phyloP scores from a whole-genome alignment of 352 stramenopile genomes.

The Pythium pyrilobum region DNA sequence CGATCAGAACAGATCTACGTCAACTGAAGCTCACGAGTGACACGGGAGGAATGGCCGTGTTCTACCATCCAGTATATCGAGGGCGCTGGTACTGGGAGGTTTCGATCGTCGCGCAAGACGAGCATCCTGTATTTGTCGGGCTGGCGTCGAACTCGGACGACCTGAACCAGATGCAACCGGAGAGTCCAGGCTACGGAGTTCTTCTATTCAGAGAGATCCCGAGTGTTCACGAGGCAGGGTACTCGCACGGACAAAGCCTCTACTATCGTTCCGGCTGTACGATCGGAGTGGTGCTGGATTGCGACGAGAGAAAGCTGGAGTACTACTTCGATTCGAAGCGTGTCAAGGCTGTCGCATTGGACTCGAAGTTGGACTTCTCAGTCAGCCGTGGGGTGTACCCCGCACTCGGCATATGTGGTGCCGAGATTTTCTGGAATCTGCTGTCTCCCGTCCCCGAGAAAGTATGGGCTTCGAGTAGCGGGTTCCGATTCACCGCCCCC shows the following conservation, averaged over 20 bases:
- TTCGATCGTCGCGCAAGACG: slow-evolving; percentile 38
- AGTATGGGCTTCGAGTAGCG: slow-evolving; percentile 42
- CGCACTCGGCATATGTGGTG: slow-evolving; percentile 47
- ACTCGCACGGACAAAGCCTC: slow-evolving; percentile 5
- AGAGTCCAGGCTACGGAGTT: slow-evolving; percentile 14
- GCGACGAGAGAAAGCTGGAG: slow-evolving; percentile 55
- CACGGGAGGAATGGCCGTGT: slow-evolving; percentile 52
- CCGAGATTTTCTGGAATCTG: slow-evolving; percentile 68
- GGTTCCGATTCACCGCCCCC: slow-evolving; percentile 48
- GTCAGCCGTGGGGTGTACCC: slow-evolving; percentile 34
- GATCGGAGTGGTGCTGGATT: slow-evolving; percentile 60
- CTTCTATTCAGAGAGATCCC: slow-evolving; percentile 35
- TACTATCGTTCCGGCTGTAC: slow-evolving; percentile 29
- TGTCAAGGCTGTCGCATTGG: slow-evolving; percentile 29
- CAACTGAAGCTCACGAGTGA: slow-evolving; percentile 53
- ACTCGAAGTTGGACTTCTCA: slow-evolving; percentile 7
- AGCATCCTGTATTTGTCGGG: slow-evolving; percentile 69
- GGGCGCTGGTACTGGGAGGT: slow-evolving; percentile 85
- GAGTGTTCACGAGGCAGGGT: slow-evolving; percentile 1
- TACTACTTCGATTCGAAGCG: slow-evolving; percentile 43
- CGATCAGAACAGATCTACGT: slow-evolving; percentile 58
- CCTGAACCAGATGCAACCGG: slow-evolving; percentile 38
- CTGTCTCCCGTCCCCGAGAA: slow-evolving; percentile 46
- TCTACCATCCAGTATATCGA: slow-evolving; percentile 48
- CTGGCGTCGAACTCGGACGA: slow-evolving; percentile 46